Conservation (phyloP, 768 basidiomycete species). For the Tulasnella sp. region DNA sequence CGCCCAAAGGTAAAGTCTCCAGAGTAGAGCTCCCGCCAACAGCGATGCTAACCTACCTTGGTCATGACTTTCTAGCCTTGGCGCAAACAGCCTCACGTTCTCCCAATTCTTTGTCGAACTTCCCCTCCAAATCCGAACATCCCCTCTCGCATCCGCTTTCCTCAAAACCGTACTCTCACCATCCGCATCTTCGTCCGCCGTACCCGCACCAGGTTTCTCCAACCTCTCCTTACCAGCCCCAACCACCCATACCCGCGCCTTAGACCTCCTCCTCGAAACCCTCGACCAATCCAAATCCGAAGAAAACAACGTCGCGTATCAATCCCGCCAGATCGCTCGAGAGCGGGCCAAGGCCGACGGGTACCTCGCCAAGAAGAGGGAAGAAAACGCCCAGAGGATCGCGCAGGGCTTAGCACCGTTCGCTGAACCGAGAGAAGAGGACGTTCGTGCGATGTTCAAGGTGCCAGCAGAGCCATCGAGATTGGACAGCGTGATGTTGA, state of each 20-base stretch:
- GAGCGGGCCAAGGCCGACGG: conserved; percentile 76
- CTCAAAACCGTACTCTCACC: conserved; percentile 55
- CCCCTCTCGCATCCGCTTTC: conserved; percentile 74
- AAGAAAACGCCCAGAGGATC: conserved; percentile 75
- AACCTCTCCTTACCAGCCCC: conserved; percentile 48
- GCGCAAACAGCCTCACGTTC: conserved; percentile 76
- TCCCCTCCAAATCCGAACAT: conserved; percentile 78
- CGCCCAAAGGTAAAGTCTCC: conserved; percentile 61
- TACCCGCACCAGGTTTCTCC: not conserved
- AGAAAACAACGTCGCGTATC: conserved; percentile 87
- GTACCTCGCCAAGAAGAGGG: conserved; percentile 77
- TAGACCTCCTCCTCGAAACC: conserved; percentile 81
- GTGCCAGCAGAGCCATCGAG: conserved; percentile 85
- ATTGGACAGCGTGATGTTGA: conserved; percentile 76
- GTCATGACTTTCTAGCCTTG: conserved; percentile 51
- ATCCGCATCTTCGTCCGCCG: conserved; percentile 35
- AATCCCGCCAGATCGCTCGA: conserved; percentile 80
- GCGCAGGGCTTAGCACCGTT: conserved; percentile 80
- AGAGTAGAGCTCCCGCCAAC: too few relatives aligned
- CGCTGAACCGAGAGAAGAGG: conserved; percentile 60
- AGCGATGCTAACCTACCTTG: conserved; percentile 29
- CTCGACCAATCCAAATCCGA: conserved; percentile 84
- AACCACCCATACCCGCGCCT: conserved; percentile 62
- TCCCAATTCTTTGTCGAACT: conserved; percentile 82
- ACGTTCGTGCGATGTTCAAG: conserved; percentile 77